Base-by-base conservation (phyloP, 1,139 yeast genomes). In the Nematodospora anomalae region DNA sequence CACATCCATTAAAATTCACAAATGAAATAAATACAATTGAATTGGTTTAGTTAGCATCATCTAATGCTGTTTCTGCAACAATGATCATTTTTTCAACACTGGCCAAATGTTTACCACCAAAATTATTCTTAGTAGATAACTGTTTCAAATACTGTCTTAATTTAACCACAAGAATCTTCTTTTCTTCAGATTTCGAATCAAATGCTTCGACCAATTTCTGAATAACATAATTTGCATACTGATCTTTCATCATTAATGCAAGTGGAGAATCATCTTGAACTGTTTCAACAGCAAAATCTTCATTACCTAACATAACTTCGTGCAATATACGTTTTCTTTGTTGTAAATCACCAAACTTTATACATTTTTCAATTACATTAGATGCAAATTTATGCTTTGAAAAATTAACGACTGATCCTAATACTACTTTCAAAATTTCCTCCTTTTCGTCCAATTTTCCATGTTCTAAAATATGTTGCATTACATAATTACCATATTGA, bases 351-450 rank as follows among this genome's bases (percentile, higher is more conserved):
- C 96, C 95, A 57, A 72, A 77, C 39, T 86, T 74, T 37, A 92
- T 88, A 52, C 96, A 87, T 58, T 88, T 90, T 60, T 94, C 98
- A 51, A 92, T 95, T 20, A 94, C 98, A 60, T 94, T 94, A 1
- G 97, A 88, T 2, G 98, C 98, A 70, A 89, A 94, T 60, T 94
- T 94, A 66, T 94, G 98, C 51, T 88, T 84, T 11, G 96, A 87
- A 45, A 89, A 83, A 36, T 76, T 79, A 24, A 92, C 86, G 34
- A 92, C 81, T 23, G 86, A 80, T 20, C 73, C 74, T 26, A 68
- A 55, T 3, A 70, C 76, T 20, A 71, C 64, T 30, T 58, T 55
- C 32, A 71, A 55, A 26, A 71, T 67, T 28, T 60, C 67, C 41
- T 67, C 71, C 10, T 72, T 61, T 42, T 70, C 73, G 20, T 64